Conservation (phyloP, 202 grass and related monocot genomes). For the Bolboschoenoplectus hybrid region DNA sequence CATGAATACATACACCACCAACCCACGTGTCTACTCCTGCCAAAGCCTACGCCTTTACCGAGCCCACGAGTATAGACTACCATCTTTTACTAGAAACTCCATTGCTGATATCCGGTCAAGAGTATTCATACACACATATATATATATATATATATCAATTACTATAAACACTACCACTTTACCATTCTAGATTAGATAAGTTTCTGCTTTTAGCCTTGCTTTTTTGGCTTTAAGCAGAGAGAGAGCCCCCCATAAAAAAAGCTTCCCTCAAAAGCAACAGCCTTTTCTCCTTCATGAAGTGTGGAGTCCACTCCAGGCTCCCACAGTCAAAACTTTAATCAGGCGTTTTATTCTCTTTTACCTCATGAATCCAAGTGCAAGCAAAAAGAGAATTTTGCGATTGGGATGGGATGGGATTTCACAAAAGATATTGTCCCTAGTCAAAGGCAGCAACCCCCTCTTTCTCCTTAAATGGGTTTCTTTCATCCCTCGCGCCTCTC, state of each 20-base stretch:
- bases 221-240: constrained; percentile 38
- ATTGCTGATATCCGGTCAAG: constrained; percentile 19
- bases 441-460: constrained; percentile 35
- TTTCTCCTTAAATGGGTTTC: constrained; percentile 37
- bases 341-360: constrained; percentile 52
- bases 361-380: constrained; percentile 56
- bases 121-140: not conserved
- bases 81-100: constrained; percentile 18
- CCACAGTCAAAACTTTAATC: constrained; percentile 45
- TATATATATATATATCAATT: not conserved
- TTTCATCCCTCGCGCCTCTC: not conserved
- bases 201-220: constrained; percentile 36
- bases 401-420: constrained; percentile 63
- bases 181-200: constrained; percentile 38
- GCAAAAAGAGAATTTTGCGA: constrained; percentile 63
- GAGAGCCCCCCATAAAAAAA: constrained; percentile 37
- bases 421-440: constrained; percentile 60
- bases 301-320: constrained; percentile 37
- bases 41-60: constrained; percentile 36
- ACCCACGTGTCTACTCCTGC: constrained; percentile 34
- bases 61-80: constrained; percentile 36
- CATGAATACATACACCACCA: not conserved
- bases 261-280: constrained; percentile 43
- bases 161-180: constrained; percentile 21
- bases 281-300: constrained; percentile 39